Percentiles rank a stretch among this genome's conserved stretches.
These are phyloP conservation scores for Diutina rugosa DNA, from an alignment of 1,139 yeast genomes.

Conservation along the genomic window DNA sequence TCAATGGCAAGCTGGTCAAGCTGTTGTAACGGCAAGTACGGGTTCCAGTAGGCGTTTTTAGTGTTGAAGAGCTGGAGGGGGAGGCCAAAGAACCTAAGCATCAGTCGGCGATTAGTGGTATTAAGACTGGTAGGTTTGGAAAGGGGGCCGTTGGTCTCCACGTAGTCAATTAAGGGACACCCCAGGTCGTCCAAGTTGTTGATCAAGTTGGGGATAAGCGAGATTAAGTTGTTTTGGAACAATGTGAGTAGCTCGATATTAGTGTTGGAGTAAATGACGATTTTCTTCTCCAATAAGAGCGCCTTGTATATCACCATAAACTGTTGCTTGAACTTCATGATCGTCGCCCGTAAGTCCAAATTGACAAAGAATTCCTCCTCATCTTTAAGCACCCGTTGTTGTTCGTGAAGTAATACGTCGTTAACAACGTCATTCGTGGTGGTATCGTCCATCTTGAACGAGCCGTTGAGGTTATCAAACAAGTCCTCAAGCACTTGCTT, in stretches of 20 bases:
- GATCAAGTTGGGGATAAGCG: conserved; percentile 68
- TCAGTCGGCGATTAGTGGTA: conserved; percentile 66
- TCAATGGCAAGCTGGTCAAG: conserved; percentile 54
- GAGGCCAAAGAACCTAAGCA: conserved; percentile 71
- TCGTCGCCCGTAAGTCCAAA: conserved; percentile 53
- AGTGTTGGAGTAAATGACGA: conserved; percentile 58
- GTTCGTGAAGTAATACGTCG: conserved; percentile 1
- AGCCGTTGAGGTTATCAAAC: conserved; percentile 51
- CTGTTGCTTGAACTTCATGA: conserved; percentile 46
- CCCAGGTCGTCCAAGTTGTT: conserved; percentile 68
- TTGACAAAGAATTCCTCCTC: conserved; percentile 55
- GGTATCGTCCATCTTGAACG: conserved; percentile 16
- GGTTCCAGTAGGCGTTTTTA: conserved; percentile 79
- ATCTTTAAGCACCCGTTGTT: conserved; percentile 8
- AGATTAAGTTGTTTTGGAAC: conserved; percentile 58
- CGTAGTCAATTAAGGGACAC: conserved; percentile 56
- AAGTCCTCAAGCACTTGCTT: conserved; percentile 53
- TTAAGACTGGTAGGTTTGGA: conserved; percentile 57
- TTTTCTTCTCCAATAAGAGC: conserved; percentile 57
- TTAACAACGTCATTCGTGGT: conserved; percentile 3
- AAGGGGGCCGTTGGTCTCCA: conserved; percentile 32
- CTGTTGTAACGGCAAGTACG: conserved; percentile 88
- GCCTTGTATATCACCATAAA: conserved; percentile 67
- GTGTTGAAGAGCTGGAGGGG: conserved; percentile 78
- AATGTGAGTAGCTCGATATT: conserved; percentile 73